phyloP scores from a whole-genome alignment of 1,284 basidiomycete species.

The Tremellales sp. region DNA sequence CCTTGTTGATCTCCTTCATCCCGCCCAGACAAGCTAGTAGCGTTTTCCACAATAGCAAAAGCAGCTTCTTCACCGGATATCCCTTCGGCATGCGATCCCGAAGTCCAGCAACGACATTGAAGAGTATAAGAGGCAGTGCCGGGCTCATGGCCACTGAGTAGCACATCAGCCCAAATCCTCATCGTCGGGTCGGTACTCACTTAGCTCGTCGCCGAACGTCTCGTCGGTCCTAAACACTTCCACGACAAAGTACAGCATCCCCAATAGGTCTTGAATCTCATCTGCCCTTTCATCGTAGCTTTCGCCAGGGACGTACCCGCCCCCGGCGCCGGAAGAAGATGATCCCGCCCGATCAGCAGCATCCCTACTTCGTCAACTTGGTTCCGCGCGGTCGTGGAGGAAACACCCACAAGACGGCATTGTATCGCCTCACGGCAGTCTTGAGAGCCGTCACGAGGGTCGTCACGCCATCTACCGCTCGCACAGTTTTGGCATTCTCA shows the following conservation, averaged over 20 bases:
- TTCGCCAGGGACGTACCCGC: conserved; percentile 24
- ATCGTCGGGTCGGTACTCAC: conserved; percentile 55
- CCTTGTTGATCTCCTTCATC: conserved; percentile 74
- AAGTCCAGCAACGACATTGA: conserved; percentile 80
- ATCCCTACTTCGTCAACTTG: background rate
- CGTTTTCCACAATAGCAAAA: conserved; percentile 95
- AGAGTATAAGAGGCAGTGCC: conserved; percentile 86
- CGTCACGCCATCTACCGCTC: conserved; percentile 77
- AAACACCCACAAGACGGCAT: conserved; percentile 29
- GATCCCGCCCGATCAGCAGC: conserved; percentile 8
- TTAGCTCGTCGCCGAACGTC: conserved; percentile 89
- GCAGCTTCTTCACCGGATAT: conserved; percentile 94
- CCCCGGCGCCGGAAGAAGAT: background rate
- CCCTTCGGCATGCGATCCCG: conserved; percentile 93
- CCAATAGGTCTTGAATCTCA: conserved; percentile 84
- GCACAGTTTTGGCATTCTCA: conserved; percentile 84
- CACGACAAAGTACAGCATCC: conserved; percentile 88
- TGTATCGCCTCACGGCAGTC: conserved; percentile 80
- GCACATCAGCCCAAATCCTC: conserved; percentile 1
- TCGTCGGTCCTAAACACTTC: conserved; percentile 88
- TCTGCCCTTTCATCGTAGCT: conserved; percentile 55
- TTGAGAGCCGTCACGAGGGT: conserved; percentile 83
- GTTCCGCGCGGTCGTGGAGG: background rate
- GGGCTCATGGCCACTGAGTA: conserved; percentile 85
- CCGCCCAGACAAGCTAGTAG: conserved; percentile 90